phyloP scores from a whole-genome alignment of 495 filamentous ascomycete species.

The Aspergillus heteromorphus region DNA sequence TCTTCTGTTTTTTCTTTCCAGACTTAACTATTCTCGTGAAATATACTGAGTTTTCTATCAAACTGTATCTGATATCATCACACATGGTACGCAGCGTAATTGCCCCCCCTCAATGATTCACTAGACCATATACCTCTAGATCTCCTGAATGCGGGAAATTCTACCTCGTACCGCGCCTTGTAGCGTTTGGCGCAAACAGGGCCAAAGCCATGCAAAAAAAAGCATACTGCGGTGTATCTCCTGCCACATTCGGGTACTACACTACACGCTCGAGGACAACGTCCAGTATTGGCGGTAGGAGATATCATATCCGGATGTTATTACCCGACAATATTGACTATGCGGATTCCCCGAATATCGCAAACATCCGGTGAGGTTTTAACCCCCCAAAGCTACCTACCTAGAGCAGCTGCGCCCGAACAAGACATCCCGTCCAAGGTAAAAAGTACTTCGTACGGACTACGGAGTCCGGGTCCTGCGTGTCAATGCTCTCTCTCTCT shows the following conservation, averaged over 20 bases:
- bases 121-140: not conserved
- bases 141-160: not conserved
- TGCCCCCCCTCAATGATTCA: not conserved
- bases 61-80: too few relatives aligned
- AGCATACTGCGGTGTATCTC: not conserved
- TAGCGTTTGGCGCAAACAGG: not conserved
- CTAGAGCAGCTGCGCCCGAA: not conserved
- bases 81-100: not conserved
- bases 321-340: not conserved
- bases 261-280: not conserved
- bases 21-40: too few relatives aligned
- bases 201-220: not conserved
- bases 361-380: not conserved
- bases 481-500: too few relatives aligned
- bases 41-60: too few relatives aligned
- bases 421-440: not conserved
- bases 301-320: not conserved
- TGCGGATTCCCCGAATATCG: not conserved
- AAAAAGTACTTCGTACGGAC: too few relatives aligned
- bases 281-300: not conserved
- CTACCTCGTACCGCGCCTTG: not conserved
- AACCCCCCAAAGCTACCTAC: not conserved
- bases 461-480: too few relatives aligned
- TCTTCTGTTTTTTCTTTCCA: too few relatives aligned
- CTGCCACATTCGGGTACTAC: not conserved